A percentile compares a stretch with the other conserved stretches of the same genome.
Evolutionary conservation across 2,329 filamentous ascomycete species (phyloP).

Genomic region (Aspergillus pseudoglaucus): DNA sequence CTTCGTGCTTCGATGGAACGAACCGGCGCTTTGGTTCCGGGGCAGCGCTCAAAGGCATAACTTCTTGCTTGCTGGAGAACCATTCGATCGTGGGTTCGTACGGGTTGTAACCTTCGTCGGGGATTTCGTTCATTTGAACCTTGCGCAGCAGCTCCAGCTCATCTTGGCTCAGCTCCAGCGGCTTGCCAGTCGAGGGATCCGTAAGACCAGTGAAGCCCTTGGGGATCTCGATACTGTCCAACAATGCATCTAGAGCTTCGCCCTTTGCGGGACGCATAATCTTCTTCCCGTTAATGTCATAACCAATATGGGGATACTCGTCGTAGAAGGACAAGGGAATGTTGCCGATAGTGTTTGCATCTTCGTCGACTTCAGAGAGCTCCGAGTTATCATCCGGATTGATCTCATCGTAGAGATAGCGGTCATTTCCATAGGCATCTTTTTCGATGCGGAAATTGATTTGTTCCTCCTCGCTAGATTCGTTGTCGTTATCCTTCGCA

Average conservation of each 20-base stretch:
- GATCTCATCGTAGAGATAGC: slow-evolving; percentile 91
- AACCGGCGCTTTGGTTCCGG: slow-evolving; percentile 95
- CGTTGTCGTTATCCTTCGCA: slow-evolving; percentile 7
- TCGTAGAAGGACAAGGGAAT: slow-evolving; percentile 96
- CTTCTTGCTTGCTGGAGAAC: slow-evolving; percentile 83
- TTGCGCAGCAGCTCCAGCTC: slow-evolving; percentile 84
- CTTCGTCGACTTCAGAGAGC: slow-evolving; percentile 74
- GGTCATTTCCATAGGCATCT: slow-evolving; percentile 83
- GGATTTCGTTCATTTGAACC: slow-evolving; percentile 81
- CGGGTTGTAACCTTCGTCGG: slow-evolving; percentile 82
- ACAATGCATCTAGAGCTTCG: slow-evolving; percentile 82
- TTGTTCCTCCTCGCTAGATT: slow-evolving; percentile 31
- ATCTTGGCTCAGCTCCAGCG: slow-evolving; percentile 76
- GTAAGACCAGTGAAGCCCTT: slow-evolving; percentile 96
- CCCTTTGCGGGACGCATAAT: slow-evolving; percentile 94
- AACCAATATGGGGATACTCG: slow-evolving; percentile 94
- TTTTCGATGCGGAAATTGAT: slow-evolving; percentile 58
- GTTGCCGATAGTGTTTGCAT: slow-evolving; percentile 86
- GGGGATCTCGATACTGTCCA: slow-evolving; percentile 94
- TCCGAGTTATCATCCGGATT: slow-evolving; percentile 95
- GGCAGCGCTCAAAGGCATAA: slow-evolving; percentile 89
- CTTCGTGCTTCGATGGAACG: slow-evolving; percentile 92
- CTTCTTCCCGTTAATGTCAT: slow-evolving; percentile 97
- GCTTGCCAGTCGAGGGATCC: slow-evolving; percentile 89
- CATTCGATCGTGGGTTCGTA: slow-evolving; percentile 93